Evolutionary conservation across 768 basidiomycete genomes (phyloP), one percentile per base, ranked within the genome.

Genomic region (Suillus weaverae): DNA sequence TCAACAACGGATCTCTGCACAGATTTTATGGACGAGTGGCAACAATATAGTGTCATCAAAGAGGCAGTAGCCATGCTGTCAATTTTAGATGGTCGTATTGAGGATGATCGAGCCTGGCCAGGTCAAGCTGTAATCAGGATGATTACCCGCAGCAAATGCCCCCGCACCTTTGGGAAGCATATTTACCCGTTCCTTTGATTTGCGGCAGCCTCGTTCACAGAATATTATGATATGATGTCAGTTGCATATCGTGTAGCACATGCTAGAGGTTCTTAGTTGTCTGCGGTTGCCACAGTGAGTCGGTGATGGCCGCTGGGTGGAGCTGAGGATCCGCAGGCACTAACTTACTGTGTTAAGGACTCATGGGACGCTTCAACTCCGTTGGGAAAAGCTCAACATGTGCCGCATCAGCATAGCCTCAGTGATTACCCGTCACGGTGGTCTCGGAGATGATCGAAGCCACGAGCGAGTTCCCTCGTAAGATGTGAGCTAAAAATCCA

Each of bases 321-420:
- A 32, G 26, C 57, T 59, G 38, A 39, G 16, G 56, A 57, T 57
- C 56, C 38, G 18, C 56, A 39, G 38, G 56, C 18, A 59, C 57
- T 57, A 5, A 56, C 55, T 22, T 51, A 10, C 48, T 57, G 33
- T 35, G 6, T 7, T 13, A n/a, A 30, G 56, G 26, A 2, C 22
- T 16, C 38, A 18, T 57, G 56, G 55, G 13, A 41, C 26, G 18
- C 57, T 22, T 59, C 18, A 41, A 30, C 57, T 41, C 57, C 57
- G 57, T 59, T 11, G 39, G 39, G 1, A 20, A 30, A 20, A 41
- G 26, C 26, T 26, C 36, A 39, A 38, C 56, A 59, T 59, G 56
- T 39, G 38, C 22, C 22, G 13, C 33, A 55, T 14, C 36, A 26
- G 10, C 26, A 39, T 41, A 20, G 57, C 57, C 57, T 59, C 26